These are phyloP conservation scores for Aspergillus tanneri DNA, from an alignment of 2,329 filamentous ascomycete species.

Conservation along the genomic window DNA sequence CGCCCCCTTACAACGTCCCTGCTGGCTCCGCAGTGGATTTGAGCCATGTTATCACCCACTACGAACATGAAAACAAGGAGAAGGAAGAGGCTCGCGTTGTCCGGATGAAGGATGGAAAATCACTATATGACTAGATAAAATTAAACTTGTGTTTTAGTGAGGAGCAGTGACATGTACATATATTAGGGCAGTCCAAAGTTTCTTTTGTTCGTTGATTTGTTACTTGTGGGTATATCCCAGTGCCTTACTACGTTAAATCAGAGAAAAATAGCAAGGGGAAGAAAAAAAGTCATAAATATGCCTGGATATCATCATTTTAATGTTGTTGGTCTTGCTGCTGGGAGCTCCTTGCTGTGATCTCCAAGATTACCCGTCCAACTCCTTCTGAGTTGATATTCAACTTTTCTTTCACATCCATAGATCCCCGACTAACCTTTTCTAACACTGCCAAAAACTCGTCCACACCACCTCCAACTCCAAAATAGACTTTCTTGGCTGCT, in stretches of 20 bases:
- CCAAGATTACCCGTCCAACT: conserved; percentile 46
- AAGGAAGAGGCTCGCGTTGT: conserved; percentile 57
- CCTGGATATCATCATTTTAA: background rate
- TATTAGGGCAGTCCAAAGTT: conserved; percentile 30
- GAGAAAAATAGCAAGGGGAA: too few relatives aligned
- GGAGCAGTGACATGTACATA: conserved; percentile 35
- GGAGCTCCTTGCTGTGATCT: conserved; percentile 18
- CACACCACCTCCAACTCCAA: conserved; percentile 65
- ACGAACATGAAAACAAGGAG: conserved; percentile 57
- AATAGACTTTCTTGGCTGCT: conserved; percentile 65
- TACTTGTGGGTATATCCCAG: background rate
- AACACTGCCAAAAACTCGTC: conserved; percentile 54
- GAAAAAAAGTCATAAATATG: background rate
- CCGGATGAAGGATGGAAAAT: conserved; percentile 46
- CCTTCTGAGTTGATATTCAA: conserved; percentile 44
- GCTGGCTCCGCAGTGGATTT: conserved; percentile 62
- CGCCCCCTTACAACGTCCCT: conserved; percentile 63
- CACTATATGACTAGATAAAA: conserved; percentile 44
- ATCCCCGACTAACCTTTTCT: conserved; percentile 24
- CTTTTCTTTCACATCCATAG: conserved; percentile 32
- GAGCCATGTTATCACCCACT: conserved; percentile 61
- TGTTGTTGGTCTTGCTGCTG: background rate
- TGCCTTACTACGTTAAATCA: too few relatives aligned
- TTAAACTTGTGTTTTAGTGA: conserved; percentile 24
- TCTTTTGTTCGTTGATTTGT: conserved; percentile 24